Conservation (phyloP, 805 yeast genomes). For the Barnettozyma botsteinii region DNA sequence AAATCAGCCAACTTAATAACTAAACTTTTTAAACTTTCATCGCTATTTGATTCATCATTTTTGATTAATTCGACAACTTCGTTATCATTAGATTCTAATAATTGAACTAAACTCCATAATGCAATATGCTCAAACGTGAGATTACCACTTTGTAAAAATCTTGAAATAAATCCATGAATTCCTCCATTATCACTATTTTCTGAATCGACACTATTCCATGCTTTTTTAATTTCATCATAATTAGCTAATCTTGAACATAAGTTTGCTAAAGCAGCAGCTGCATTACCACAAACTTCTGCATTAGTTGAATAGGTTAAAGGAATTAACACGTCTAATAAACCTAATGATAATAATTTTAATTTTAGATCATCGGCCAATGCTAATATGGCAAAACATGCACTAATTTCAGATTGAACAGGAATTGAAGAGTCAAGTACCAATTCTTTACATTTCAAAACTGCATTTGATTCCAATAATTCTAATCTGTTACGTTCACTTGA, state of each 20-base stretch:
- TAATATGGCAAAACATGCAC: constrained; percentile 94
- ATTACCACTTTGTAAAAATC: constrained; percentile 77
- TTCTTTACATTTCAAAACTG: constrained; percentile 87
- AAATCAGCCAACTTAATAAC: constrained; percentile 42
- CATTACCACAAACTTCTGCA: constrained; percentile 95
- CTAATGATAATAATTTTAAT: constrained; percentile 73
- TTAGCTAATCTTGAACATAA: constrained; percentile 85
- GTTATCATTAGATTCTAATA: constrained; percentile 77
- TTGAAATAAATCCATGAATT: constrained; percentile 71
- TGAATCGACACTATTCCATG: constrained; percentile 49
- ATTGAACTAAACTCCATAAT: constrained; percentile 90
- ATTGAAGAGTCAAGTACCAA: constrained; percentile 83
- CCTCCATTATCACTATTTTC: constrained; percentile 64
- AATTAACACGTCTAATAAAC: constrained; percentile 79
- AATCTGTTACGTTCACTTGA: constrained; percentile 88
- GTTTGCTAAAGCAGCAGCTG: constrained; percentile 97
- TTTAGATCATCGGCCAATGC: constrained; percentile 95
- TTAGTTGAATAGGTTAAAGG: constrained; percentile 86
- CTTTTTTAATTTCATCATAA: constrained; percentile 68
- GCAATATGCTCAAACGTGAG: constrained; percentile 98
- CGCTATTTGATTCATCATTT: constrained; percentile 32
- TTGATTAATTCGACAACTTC: constrained; percentile 52
- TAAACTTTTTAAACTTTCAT: constrained; percentile 42
- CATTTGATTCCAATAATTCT: constrained; percentile 91
- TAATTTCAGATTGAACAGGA: constrained; percentile 90